Evolutionary conservation across 768 basidiomycete genomes (phyloP), one percentile per base, ranked within the genome.

Genomic region (Podaxis mareebaensis): DNA sequence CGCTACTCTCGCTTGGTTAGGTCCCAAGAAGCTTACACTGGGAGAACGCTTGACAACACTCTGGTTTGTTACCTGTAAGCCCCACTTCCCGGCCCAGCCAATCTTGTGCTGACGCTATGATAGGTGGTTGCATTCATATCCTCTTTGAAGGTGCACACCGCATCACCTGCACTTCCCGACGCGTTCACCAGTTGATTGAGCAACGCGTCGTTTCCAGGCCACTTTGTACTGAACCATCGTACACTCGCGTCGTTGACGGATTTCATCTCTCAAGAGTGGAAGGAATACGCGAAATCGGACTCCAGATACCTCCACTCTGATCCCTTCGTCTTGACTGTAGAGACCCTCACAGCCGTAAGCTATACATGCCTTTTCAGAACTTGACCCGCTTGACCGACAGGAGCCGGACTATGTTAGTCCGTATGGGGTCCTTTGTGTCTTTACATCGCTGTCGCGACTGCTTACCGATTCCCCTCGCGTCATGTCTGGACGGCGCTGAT

Each of bases 231-330:
- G 7, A 60, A 65, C 46, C 60, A 65, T 11, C 44, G 36, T n/a
- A 58, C 60, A 40, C 55, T 65, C 24, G 55, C 56, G 3, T 57
- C 60, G 3, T 39, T 58, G 12, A 58, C 49, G 17, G 64, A 65
- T 30, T 10, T 65, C 17, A 52, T 62, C 48, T 65, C 64, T 40
- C 55, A 65, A 54, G 64, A 61, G 58, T 65, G 64, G 64, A 65
- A 65, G 36, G 64, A 65, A 62, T 65, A 65, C 40, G 53, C 60
- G 17, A 65, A 65, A 38, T 58, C 64, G 28, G 64, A 65, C 38
- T 65, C 64, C 4, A 53, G 64, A 30, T 65, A 65, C 51, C 64
- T 65, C n/a, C 55, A 51, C 5, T 65, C 64, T 20, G 64, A 65
- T 15, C 55, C 64, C 5, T 61, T 65, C 30, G 26, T 65, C 15